These are phyloP conservation scores for Tagetes erecta DNA, from an alignment of 129 eudicot genomes.

Conservation along the genomic window DNA sequence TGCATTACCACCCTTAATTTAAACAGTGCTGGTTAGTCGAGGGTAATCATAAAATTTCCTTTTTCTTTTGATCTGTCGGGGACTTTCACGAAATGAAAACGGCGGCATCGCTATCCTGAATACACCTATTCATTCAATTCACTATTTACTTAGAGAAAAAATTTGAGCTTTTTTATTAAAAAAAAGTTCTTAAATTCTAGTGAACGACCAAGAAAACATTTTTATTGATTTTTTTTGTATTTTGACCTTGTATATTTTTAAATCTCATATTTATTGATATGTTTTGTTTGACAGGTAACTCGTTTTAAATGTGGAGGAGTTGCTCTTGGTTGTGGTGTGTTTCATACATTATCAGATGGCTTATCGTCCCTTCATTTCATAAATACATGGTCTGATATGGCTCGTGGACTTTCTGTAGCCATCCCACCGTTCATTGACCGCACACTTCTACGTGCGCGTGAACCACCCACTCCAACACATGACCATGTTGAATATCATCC, in stretches of 20 bases:
- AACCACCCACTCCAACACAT: constrained; percentile 51
- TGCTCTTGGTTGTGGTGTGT: constrained; percentile 48
- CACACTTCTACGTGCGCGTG: constrained; percentile 54
- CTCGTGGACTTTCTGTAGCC: constrained; percentile 51
- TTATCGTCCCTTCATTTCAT: constrained; percentile 52
- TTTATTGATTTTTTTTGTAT: background rate
- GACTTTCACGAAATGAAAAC: too few species aligned
- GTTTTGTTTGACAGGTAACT: constrained; percentile 38
- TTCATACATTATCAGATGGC: constrained; percentile 55
- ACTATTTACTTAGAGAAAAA: background rate
- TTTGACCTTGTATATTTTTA: background rate
- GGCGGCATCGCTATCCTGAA: too few species aligned
- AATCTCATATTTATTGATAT: background rate
- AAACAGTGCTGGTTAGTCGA: too few species aligned
- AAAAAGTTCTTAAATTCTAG: too few species aligned
- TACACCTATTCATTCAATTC: too few species aligned
- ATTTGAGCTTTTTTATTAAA: too few species aligned
- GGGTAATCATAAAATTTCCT: too few species aligned
- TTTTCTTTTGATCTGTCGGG: too few species aligned
- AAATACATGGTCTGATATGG: constrained; percentile 61
- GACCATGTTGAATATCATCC: constrained; percentile 56
- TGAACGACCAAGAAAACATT: background rate
- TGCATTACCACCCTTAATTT: too few species aligned
- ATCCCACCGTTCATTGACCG: constrained; percentile 77
- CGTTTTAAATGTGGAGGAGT: constrained; percentile 66